Percentiles rank a stretch among this genome's conserved stretches.
Conservation (phyloP, 441 rosid species). For the Mallotus repandus region DNA sequence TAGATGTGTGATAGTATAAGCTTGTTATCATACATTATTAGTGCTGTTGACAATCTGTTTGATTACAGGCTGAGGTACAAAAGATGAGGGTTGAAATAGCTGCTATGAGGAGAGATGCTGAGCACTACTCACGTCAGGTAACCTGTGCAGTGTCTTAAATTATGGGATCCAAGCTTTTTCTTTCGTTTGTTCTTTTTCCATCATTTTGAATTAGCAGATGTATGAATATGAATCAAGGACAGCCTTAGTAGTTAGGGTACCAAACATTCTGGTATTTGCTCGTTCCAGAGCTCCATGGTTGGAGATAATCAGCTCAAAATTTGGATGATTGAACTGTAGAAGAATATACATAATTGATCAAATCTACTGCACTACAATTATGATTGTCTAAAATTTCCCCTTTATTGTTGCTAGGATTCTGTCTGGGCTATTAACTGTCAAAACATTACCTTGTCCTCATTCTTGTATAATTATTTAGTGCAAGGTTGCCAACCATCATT, state of each 20-base stretch:
- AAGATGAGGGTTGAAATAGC: constrained; percentile 98
- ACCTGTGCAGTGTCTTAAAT: constrained; percentile 15
- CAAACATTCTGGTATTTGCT: neutral
- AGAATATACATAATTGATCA: neutral
- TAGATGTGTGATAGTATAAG: neutral
- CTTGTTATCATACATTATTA: neutral
- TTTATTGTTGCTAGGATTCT: neutral
- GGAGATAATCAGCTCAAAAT: constrained; percentile 8
- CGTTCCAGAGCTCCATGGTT: neutral
- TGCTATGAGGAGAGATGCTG: constrained; percentile 98
- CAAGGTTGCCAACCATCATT: neutral
- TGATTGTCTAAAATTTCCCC: neutral
- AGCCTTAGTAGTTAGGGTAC: neutral
- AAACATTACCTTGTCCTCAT: neutral
- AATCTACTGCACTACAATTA: neutral
- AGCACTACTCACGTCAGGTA: constrained; percentile 98
- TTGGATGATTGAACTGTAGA: neutral
- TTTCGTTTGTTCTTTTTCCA: neutral
- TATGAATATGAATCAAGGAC: neutral
- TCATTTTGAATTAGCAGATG: neutral
- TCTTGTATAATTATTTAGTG: no score
- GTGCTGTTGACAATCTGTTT: constrained; percentile 14
- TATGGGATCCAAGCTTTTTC: neutral
- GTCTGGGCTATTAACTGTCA: neutral
- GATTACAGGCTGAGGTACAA: constrained; percentile 82